Evolutionary conservation across 2,329 filamentous ascomycete species (phyloP), one percentile per base, ranked within the genome.

Genomic region (Coleophoma cylindrospora): DNA sequence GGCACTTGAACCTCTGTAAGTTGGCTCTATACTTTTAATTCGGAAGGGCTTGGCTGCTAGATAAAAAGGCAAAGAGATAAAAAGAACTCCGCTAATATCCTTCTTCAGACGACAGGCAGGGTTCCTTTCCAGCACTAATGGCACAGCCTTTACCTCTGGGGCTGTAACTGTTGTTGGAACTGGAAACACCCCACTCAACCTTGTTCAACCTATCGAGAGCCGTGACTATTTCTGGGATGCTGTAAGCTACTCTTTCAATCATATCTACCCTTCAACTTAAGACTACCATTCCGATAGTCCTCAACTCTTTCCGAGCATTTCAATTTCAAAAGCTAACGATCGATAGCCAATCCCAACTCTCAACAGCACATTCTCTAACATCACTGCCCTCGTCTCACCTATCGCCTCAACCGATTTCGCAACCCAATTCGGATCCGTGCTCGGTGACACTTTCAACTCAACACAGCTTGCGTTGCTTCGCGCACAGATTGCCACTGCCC

Each of bases 181-280:
- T 3, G 61, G 60, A n/a, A 59, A 61, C 27, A 62, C 60, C 2
- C 61, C 61, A 10, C 80, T 84, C 56, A 70, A 78, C 45, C 63
- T 75, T 54, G 70, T 84, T 4, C 70, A 72, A 22, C 65, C 68
- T 22, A 61, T 75, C 52, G 56, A 61, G 4, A 59, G 72, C 13
- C 67, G 77, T 22, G 71, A 81, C 61, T 79, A 80, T 54, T 86
- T 86, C 71, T 84, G 73, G 60, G 82, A 86, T 54, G 81, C 36
- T 13, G 36, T 38, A 38, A 38, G 36, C 12, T 17, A n/a, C 36
- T 3, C 11, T 17, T 13, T n/a, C n/a, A n/a, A n/a, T n/a, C n/a
- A n/a, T n/a, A 27, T 10, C 21, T 15, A 17, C 32, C 21, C 43
- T n/a, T 33, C 22, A 13, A 36, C 22, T 38, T 27, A 33, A 33